Conservation (phyloP, 2,329 filamentous ascomycete genomes). For the Nemania bipapillata region DNA sequence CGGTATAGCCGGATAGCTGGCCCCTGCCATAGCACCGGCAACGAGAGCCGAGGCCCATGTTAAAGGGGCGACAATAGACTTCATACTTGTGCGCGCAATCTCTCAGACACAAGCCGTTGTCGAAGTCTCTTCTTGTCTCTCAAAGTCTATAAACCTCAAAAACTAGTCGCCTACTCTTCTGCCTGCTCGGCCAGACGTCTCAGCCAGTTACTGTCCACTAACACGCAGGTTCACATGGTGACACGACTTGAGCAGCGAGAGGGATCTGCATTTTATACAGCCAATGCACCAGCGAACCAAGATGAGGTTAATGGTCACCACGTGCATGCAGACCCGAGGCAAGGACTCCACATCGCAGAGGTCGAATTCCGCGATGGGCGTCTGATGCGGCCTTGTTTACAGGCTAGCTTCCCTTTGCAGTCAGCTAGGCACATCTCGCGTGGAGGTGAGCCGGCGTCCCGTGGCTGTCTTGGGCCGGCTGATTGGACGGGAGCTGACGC, state of each 20-base stretch:
- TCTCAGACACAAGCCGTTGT: background rate
- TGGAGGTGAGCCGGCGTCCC: constrained; percentile 8
- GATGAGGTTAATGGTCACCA: constrained; percentile 20
- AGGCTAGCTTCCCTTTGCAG: constrained; percentile 4
- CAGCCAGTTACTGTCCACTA: background rate
- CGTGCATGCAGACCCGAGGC: constrained; percentile 19
- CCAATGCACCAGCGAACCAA: constrained; percentile 14
- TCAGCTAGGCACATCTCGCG: background rate
- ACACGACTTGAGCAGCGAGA: background rate
- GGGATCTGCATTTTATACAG: constrained; percentile 18
- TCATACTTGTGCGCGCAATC: constrained; percentile 42
- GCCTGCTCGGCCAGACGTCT: background rate
- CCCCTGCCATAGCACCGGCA: constrained; percentile 44
- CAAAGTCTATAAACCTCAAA: background rate
- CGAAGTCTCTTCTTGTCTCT: no score
- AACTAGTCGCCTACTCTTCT: background rate
- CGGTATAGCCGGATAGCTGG: constrained; percentile 60
- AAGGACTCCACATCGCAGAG: background rate
- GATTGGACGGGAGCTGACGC: constrained; percentile 42
- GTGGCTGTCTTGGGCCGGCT: constrained; percentile 39
- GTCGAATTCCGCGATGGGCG: background rate
- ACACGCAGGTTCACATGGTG: background rate
- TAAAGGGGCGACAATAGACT: constrained; percentile 36
- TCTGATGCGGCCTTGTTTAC: background rate
- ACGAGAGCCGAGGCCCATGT: constrained; percentile 48